Conservation (phyloP, 1,284 basidiomycete species). For the Ceraceosorus guamensis region DNA sequence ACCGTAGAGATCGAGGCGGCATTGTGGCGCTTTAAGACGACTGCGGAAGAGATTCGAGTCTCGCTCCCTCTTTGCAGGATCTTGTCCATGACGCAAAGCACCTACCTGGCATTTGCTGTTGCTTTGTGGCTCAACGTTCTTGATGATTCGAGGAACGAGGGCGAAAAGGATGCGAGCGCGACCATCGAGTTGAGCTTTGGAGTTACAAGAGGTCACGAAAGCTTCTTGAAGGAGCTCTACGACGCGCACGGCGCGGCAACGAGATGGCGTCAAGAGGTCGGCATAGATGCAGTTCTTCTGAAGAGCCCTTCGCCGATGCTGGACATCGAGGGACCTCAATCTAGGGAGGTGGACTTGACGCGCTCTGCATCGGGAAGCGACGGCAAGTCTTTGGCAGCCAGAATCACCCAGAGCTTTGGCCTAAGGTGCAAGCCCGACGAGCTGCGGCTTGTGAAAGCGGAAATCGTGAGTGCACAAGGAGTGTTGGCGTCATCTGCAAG, state of each 20-base stretch:
- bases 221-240: neutral
- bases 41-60: constrained; percentile 28
- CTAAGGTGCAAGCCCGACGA: constrained; percentile 10
- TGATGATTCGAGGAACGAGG: constrained; percentile 10
- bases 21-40: constrained; percentile 24
- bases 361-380: neutral
- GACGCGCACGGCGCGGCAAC: neutral
- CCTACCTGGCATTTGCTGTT: constrained; percentile 24
- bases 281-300: neutral
- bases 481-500: too few species aligned
- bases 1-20: constrained; percentile 23
- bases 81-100: constrained; percentile 15
- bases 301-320: constrained; percentile 15
- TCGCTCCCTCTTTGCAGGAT: constrained; percentile 34
- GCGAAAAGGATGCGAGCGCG: constrained; percentile 1
- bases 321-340: constrained; percentile 13
- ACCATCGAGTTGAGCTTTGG: constrained; percentile 15
- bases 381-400: neutral
- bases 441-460: constrained; percentile 23
- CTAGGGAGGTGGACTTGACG: neutral
- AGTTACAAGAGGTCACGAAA: neutral
- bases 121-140: constrained; percentile 18
- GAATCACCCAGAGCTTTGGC: neutral
- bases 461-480: constrained; percentile 14
- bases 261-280: neutral